A percentile compares a stretch with the other conserved stretches of the same genome.
Conservation (phyloP, 2,329 filamentous ascomycete species). For the Orbilia oligospora region DNA sequence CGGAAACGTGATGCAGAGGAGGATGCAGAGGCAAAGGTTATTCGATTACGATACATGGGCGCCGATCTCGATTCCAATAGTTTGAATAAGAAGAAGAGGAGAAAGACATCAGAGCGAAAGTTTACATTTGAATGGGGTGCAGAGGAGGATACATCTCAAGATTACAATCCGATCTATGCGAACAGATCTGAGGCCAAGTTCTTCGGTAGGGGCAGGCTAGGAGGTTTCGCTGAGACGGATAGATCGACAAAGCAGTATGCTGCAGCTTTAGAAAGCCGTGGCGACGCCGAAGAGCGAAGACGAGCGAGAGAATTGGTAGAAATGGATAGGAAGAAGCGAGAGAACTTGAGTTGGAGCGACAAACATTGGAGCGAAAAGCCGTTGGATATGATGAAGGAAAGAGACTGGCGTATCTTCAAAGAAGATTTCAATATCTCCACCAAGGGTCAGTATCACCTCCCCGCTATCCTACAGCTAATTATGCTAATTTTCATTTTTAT, state of each 20-base stretch:
- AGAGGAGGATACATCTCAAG: constrained; percentile 89
- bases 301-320: constrained; percentile 86
- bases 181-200: constrained; percentile 77
- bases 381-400: constrained; percentile 92
- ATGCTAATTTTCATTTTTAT: constrained; percentile 22
- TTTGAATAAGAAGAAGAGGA: constrained; percentile 95
- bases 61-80: constrained; percentile 85
- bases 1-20: constrained; percentile 68
- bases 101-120: constrained; percentile 92
- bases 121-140: constrained; percentile 99
- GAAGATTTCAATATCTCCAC: constrained; percentile 98
- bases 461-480: not conserved
- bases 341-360: constrained; percentile 81
- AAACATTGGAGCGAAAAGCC: constrained; percentile 97
- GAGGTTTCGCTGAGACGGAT: constrained; percentile 73
- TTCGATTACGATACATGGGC: constrained; percentile 89
- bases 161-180: constrained; percentile 86
- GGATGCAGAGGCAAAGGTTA: constrained; percentile 80
- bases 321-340: constrained; percentile 82
- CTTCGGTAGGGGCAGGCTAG: constrained; percentile 77
- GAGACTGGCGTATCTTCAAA: constrained; percentile 99
- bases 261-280: constrained; percentile 79
- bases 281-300: constrained; percentile 80
- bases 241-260: constrained; percentile 74
- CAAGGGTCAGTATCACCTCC: constrained; percentile 73